These are phyloP conservation scores for Schwanniomyces sp. DNA, from an alignment of 805 yeast species.

Conservation along the genomic window DNA sequence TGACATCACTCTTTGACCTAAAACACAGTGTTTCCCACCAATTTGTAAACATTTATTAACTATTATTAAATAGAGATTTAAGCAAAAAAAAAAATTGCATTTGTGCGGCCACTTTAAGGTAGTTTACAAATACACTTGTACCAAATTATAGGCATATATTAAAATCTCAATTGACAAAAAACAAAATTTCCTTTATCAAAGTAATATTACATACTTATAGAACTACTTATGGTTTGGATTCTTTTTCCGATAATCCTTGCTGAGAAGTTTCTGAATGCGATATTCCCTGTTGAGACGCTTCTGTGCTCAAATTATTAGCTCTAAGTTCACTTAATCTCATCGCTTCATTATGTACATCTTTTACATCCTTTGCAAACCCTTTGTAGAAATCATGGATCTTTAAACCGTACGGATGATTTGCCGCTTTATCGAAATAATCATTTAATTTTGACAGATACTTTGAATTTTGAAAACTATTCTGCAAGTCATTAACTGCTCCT, in stretches of 20 bases:
- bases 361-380: constrained; percentile 52
- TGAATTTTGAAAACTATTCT: constrained; percentile 30
- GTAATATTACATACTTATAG: too few species aligned
- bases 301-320: constrained; percentile 19
- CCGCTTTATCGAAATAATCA: constrained; percentile 48
- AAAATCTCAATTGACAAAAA: background rate
- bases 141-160: background rate
- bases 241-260: background rate
- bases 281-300: background rate
- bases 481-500: constrained; percentile 39
- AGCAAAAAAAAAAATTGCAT: background rate
- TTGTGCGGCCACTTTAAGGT: background rate
- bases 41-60: too few species aligned
- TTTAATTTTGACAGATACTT: constrained; percentile 33
- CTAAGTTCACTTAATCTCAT: constrained; percentile 64
- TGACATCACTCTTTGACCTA: too few species aligned
- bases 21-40: too few species aligned
- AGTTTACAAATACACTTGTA: background rate
- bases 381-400: constrained; percentile 63
- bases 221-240: too few species aligned
- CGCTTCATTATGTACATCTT: constrained; percentile 73
- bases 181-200: too few species aligned
- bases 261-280: background rate
- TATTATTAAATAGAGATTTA: too few species aligned
- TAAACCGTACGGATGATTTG: constrained; percentile 51